Conservation (phyloP, 148 eudicot species). For the Camellia lanceoleosa region DNA sequence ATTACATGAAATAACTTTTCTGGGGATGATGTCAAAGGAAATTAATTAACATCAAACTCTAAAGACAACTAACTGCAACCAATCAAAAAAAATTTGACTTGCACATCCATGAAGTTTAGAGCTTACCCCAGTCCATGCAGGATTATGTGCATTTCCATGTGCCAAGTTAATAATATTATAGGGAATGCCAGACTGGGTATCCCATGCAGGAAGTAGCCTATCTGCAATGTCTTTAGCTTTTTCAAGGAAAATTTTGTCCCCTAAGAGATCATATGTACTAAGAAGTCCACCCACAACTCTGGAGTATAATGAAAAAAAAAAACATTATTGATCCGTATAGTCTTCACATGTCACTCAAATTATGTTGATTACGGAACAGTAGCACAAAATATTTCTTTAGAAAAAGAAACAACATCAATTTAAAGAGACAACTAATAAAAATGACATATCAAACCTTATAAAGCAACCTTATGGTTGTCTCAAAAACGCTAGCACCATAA, state of each 20-base stretch:
- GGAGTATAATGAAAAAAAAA: conserved; percentile 23
- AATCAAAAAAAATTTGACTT: too few relatives aligned
- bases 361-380: neutral
- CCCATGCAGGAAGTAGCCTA: conserved; percentile 96
- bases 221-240: conserved; percentile 97
- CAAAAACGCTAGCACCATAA: too few relatives aligned
- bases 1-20: too few relatives aligned
- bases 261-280: conserved; percentile 91
- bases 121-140: neutral
- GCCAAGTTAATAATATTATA: conserved; percentile 81
- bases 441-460: conserved; percentile 62
- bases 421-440: conserved; percentile 13
- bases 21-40: too few relatives aligned
- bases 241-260: conserved; percentile 85
- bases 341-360: too few relatives aligned
- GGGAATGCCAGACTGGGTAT: conserved; percentile 87
- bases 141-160: conserved; percentile 85
- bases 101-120: too few relatives aligned
- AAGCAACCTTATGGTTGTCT: conserved; percentile 92
- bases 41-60: too few relatives aligned
- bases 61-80: too few relatives aligned
- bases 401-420: neutral
- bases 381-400: neutral
- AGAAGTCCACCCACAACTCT: conserved; percentile 99
- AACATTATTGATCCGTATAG: too few relatives aligned